Percentiles rank a stretch among this genome's conserved stretches.
phyloP scores from a whole-genome alignment of 345 rosid genomes.

The Cardiospermum halicacabum region DNA sequence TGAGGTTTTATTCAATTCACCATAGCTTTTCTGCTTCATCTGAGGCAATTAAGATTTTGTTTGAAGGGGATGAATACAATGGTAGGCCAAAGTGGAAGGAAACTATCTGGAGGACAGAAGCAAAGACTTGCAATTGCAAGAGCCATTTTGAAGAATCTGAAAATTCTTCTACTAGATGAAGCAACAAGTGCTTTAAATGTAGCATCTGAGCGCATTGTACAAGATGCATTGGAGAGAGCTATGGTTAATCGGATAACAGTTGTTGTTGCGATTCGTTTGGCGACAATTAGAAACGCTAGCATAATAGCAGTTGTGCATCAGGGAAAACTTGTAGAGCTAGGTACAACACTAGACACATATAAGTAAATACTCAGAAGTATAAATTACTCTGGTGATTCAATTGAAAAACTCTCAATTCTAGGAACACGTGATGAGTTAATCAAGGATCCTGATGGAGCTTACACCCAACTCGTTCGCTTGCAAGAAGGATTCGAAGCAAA shows the following conservation, averaged over 20 bases:
- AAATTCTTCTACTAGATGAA: slow-evolving; percentile 81
- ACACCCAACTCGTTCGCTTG: slow-evolving; percentile 65
- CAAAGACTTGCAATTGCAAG: slow-evolving; percentile 68
- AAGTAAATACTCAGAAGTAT: too few relatives aligned
- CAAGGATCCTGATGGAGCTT: slow-evolving; percentile 60
- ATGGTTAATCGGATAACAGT: slow-evolving; percentile 71
- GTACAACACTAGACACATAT: slow-evolving; percentile 27
- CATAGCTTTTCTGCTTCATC: not conserved
- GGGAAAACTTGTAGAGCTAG: slow-evolving; percentile 79
- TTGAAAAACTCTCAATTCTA: slow-evolving; percentile 1
- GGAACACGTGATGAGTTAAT: slow-evolving; percentile 65
- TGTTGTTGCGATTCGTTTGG: slow-evolving; percentile 80
- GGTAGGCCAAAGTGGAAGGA: slow-evolving; percentile 89
- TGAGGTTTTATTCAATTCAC: not conserved
- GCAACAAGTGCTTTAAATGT: slow-evolving; percentile 83
- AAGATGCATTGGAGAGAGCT: slow-evolving; percentile 63
- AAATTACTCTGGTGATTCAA: too few relatives aligned
- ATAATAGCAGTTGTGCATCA: slow-evolving; percentile 65
- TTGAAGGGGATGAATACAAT: slow-evolving; percentile 70
- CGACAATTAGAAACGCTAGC: slow-evolving; percentile 71
- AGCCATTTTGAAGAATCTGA: slow-evolving; percentile 81
- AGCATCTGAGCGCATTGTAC: slow-evolving; percentile 78
- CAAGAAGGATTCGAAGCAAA: slow-evolving; percentile 59
- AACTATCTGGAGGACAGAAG: slow-evolving; percentile 67
- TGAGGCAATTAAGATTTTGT: not conserved